Conservation (phyloP, 257 asterid genomes). For the Solanum pinnatisectum region DNA sequence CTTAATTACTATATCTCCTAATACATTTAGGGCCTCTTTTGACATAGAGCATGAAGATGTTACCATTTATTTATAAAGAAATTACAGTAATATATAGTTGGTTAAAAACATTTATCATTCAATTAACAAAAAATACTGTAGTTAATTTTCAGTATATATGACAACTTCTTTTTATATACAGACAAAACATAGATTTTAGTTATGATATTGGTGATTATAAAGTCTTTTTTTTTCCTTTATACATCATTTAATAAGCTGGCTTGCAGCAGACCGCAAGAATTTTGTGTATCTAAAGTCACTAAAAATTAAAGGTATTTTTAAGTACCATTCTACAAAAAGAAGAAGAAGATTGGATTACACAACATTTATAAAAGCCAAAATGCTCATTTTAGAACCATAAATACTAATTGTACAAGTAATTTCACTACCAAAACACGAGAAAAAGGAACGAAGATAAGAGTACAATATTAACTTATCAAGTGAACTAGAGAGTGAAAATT, state of each 20-base stretch:
- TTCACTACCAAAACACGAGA: background rate
- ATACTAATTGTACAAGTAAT: background rate
- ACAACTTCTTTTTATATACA: background rate
- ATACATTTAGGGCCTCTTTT: background rate
- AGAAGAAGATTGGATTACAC: background rate
- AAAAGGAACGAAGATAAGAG: too few species aligned
- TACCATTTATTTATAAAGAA: too few species aligned
- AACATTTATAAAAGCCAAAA: too few species aligned
- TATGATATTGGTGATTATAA: background rate
- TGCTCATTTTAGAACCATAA: too few species aligned
- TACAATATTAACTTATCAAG: background rate
- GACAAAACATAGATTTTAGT: background rate
- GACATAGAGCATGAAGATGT: background rate
- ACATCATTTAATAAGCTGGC: background rate
- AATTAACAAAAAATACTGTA: background rate
- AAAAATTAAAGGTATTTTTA: background rate
- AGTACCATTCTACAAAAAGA: background rate
- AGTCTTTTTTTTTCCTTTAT: background rate
- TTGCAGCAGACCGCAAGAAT: background rate
- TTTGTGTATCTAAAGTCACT: background rate
- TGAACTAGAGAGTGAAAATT: background rate
- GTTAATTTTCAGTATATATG: background rate
- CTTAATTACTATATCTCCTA: background rate
- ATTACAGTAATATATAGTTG: too few species aligned
- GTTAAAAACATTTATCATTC: background rate